These are phyloP conservation scores for Darksidea phi DNA, from an alignment of 495 filamentous ascomycete species.

Conservation along the genomic window DNA sequence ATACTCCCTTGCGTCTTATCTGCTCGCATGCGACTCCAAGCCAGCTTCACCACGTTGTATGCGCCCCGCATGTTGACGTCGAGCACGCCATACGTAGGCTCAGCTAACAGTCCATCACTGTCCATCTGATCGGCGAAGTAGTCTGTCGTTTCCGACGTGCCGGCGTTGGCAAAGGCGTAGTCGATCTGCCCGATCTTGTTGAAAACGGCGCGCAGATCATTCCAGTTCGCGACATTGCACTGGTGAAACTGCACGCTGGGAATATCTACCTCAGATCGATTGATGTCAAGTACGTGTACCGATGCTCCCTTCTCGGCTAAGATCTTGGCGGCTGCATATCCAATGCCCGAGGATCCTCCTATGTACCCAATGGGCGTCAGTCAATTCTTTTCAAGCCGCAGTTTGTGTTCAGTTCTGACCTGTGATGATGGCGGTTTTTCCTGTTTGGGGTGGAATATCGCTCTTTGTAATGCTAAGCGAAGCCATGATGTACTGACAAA, in stretches of 20 bases:
- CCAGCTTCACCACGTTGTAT: neutral
- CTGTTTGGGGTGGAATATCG: neutral
- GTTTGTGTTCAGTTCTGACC: neutral
- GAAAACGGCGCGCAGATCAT: neutral
- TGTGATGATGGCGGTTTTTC: neutral
- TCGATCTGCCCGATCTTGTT: neutral
- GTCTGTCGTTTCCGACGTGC: neutral
- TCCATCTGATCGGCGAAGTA: neutral
- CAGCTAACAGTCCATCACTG: too few relatives aligned
- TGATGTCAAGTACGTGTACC: neutral
- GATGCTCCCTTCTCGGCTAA: neutral
- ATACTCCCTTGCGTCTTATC: neutral
- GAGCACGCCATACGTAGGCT: neutral
- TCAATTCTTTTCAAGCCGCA: too few relatives aligned
- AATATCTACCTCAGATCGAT: neutral
- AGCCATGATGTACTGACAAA: too few relatives aligned
- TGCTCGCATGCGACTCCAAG: neutral
- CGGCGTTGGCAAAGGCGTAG: neutral
- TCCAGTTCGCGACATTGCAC: neutral
- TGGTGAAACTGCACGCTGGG: neutral
- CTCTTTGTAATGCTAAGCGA: neutral
- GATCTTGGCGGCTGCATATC: neutral
- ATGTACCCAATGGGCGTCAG: too few relatives aligned
- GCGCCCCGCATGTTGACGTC: neutral
- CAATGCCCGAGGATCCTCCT: neutral